Evolutionary conservation across 2,329 filamentous ascomycete species (phyloP), one percentile per base, ranked within the genome.

Genomic region (Arthrobotrys musiformis): DNA sequence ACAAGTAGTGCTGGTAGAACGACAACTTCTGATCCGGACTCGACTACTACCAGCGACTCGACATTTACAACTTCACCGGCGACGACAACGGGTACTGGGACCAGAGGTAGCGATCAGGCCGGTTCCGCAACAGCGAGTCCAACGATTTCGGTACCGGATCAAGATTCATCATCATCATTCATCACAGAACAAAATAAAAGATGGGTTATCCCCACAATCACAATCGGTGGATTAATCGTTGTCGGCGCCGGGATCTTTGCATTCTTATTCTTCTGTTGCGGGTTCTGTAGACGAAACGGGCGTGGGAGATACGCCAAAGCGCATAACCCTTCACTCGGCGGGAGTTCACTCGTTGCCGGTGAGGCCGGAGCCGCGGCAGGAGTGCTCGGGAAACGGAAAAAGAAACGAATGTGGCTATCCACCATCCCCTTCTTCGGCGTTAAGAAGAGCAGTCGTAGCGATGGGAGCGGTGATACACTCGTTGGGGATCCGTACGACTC

Each of bases 191-290:
- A 77, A 33, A 77, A 77, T 19, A 66, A 61, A 28, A 70, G 35
- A 67, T 77, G 73, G 73, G 73, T 77, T 11, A 77, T 77, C 11
- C 73, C 73, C 7, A 70, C 66, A 8, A 77, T 77, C 8, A 56
- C 61, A 17, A 26, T 77, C n/a, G 73, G 73, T 19, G 73, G 50
- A 7, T 22, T 77, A 6, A 54, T 70, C 8, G 73, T 77, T 40
- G 50, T 70, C 30, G 73, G 73, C 6, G 66, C 73, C 8, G 40
- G 9, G 2, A 40, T 54, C 13, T 70, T 77, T 26, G 73, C 37
- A 9, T 37, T 70, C 15, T 52, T 70, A n/a, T 77, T 64, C 26
- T 77, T 77, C 66, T 77, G 58, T 28, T 77, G 63, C 26, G 73
- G 73, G 8, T 77, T 52, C 19, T 77, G 73, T 33, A 48, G 73